These are phyloP conservation scores for Colletotrichum sp. DNA, from an alignment of 2,329 filamentous ascomycete species.

Conservation along the genomic window DNA sequence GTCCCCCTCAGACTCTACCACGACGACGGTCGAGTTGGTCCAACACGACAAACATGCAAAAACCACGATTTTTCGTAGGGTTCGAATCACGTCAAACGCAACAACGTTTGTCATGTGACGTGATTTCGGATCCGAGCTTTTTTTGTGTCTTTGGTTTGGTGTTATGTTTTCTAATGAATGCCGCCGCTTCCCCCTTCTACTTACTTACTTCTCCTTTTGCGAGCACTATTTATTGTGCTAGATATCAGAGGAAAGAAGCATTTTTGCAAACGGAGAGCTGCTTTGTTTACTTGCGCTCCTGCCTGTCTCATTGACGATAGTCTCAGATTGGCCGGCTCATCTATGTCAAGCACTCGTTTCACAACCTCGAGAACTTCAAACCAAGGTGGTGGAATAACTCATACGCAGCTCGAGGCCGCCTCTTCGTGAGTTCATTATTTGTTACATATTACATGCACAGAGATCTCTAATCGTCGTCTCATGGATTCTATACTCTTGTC, in stretches of 20 bases:
- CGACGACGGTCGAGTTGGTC: neutral
- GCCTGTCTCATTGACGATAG: too few species aligned
- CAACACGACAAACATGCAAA: neutral
- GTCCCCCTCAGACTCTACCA: neutral
- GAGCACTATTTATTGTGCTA: too few species aligned
- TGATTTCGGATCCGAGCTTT: neutral
- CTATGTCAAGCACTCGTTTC: neutral
- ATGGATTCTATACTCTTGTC: neutral
- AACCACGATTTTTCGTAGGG: neutral
- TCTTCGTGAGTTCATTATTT: slow-evolving; percentile 7
- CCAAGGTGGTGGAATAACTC: neutral
- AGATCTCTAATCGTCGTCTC: neutral
- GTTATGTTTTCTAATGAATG: too few species aligned
- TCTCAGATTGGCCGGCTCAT: too few species aligned
- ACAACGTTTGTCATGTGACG: too few species aligned
- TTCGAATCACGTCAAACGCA: neutral
- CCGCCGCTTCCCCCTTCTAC: neutral
- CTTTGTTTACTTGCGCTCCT: neutral
- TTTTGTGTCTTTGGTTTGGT: neutral
- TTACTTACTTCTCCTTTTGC: too few species aligned
- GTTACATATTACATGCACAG: slow-evolving; percentile 3
- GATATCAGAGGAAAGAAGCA: too few species aligned
- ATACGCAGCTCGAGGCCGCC: neutral
- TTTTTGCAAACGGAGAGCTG: neutral
- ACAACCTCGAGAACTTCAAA: rapidly evolving